phyloP scores from a whole-genome alignment of 805 yeast species.

The Metschnikowia santaceciliae region DNA sequence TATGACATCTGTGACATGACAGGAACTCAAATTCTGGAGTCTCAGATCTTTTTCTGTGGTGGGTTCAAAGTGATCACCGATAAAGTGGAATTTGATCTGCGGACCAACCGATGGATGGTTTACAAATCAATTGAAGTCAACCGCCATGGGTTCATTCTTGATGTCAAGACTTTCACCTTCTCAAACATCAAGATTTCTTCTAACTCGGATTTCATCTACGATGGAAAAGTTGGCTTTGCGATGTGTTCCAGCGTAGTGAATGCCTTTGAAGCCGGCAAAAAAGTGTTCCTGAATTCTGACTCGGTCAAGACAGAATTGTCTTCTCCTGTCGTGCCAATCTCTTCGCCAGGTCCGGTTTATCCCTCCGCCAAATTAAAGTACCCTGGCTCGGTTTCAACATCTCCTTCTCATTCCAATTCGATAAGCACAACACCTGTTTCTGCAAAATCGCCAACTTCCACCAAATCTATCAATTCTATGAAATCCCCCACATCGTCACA shows the following conservation, averaged over 20 bases:
- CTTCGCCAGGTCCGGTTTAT: background rate
- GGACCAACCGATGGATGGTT: conserved; percentile 32
- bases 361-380: background rate
- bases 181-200: conserved; percentile 34
- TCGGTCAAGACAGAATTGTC: background rate
- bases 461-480: background rate
- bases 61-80: conserved; percentile 48
- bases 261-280: background rate
- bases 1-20: conserved; percentile 48
- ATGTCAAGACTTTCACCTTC: conserved; percentile 46
- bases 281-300: background rate
- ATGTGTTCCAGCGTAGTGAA: conserved; percentile 15
- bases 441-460: conserved; percentile 2
- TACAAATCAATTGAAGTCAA: conserved; percentile 47
- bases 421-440: conserved; percentile 2
- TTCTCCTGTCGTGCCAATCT: background rate
- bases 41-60: conserved; percentile 63
- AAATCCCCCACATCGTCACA: background rate
- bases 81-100: conserved; percentile 21
- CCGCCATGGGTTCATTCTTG: conserved; percentile 56
- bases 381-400: background rate
- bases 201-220: conserved; percentile 15
- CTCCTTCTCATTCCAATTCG: background rate
- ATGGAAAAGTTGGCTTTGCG: conserved; percentile 33
- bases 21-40: conserved; percentile 47